Base-by-base conservation (phyloP, 139 green algal genomes). In the Micromonas commoda region DNA sequence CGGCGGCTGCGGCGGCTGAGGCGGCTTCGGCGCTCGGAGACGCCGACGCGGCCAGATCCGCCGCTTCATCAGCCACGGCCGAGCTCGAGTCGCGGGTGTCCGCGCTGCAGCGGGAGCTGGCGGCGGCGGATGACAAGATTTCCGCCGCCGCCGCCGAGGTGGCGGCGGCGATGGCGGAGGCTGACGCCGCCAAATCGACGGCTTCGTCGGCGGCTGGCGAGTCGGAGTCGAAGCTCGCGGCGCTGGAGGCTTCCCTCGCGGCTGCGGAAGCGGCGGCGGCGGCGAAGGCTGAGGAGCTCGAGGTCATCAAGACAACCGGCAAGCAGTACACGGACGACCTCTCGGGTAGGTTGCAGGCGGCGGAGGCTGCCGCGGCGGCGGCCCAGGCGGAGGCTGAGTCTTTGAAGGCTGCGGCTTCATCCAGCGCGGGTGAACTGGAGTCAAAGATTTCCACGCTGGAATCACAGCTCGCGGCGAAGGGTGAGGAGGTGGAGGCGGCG, bases 391-490 rank as follows among this genome's bases (percentile, higher is more conserved):
- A 32, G 31, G 34, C 28, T 26, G 63, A 70, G 31, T 23, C 63
- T 70, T 28, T 26, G 31, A 70, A 70, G 34, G 63, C 63, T 1
- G 64, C 32, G 3, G 63, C 63, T 1, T 34, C 23, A 70, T 39
- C 2, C 20, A 26, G 21, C 21, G 63, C 21, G n/a, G 63, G 34
- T 21, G 63, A 70, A 33, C 64, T 71, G 2, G 64, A 71, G 1
- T 45, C 21, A 37, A 29, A 71, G 64, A 71, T 71, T 33, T 31
- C 26, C 24, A 33, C 34, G 21, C n/a, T 73, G 66, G 53, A 52
- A n/a, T 33, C 66, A 28, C 66, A 57, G 2, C 32, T 73, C 63
- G 63, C 63, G 28, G 63, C 31, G 6, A 70, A 70, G 63, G 63
- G 6, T 26, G 63, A 28, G 63, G 63, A 37, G 31, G 34, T 26